Evolutionary conservation across 1,139 yeast species (phyloP), one percentile per base, ranked within the genome.

Genomic region (Candida pseudoviswanathii): DNA sequence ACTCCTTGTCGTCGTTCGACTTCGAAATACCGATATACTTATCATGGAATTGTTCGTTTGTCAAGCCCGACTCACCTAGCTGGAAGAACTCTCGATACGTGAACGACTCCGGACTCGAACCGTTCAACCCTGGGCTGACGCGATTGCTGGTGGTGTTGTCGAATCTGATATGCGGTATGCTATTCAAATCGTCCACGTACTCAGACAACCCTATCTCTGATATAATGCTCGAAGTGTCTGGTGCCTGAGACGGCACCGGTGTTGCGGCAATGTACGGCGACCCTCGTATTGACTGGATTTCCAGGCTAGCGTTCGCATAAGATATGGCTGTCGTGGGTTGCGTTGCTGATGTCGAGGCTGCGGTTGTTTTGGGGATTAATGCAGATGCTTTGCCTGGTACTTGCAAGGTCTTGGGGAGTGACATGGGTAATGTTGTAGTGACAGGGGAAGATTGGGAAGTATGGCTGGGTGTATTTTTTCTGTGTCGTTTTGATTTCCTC

Each of bases 1-100:
- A 84, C 46, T 52, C 47, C 1, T 58, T 58, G n/a, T 51, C 44
- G 37, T 58, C 59, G 2, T 55, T 51, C 5, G 57, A 51, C 55
- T 72, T 74, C 27, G 66, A 68, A 4, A 61, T 54, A 1, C 42
- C 37, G 6, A 68, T 59, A 44, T 56, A 52, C 26, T 57, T 51
- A 0, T 53, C 31, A 39, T 51, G 62, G 49, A 59, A 66, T 1
- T 56, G 57, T 1, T 54, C 51, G 11, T 52, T 54, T 2, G 46
- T 11, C 16, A 43, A 22, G 2, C 34, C 9, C 5, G 32, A 9
- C 2, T 45, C 47, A 22, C 49, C 39, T 10, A 33, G 26, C 16
- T 38, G 47, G 27, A 47, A 55, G 22, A 41, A 41, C 32, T 53
- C 43, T 22, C 54, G 38, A 24, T 56, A 52, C 16, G 43, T 32